Evolutionary conservation across 108 stramenopile species (phyloP).

Genomic region (Discostella stelligeroides): DNA sequence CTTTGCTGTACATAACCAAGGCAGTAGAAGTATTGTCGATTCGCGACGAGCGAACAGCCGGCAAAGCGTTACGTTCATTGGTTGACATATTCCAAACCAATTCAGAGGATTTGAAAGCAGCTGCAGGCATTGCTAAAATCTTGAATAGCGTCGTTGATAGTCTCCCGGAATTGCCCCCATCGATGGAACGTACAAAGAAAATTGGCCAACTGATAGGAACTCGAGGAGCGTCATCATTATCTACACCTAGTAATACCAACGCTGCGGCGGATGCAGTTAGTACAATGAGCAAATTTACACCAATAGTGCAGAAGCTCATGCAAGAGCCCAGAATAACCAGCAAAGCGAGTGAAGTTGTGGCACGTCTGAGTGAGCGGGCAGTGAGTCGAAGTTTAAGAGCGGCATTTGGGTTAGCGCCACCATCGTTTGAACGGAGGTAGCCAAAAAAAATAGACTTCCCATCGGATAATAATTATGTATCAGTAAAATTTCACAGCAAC

Average conservation of each 20-base stretch:
- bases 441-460: neutral
- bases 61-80: slow-evolving; percentile 70
- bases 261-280: slow-evolving; percentile 49
- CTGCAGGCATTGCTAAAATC: slow-evolving; percentile 22
- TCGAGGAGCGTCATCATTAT: slow-evolving; percentile 40
- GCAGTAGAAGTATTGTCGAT: slow-evolving; percentile 62
- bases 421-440: slow-evolving; percentile 28
- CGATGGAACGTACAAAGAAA: slow-evolving; percentile 69
- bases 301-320: slow-evolving; percentile 69
- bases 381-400: slow-evolving; percentile 74
- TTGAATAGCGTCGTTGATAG: slow-evolving; percentile 43
- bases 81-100: slow-evolving; percentile 26
- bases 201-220: slow-evolving; percentile 60
- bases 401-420: slow-evolving; percentile 75
- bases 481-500: no score
- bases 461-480: neutral
- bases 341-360: slow-evolving; percentile 72
- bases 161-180: slow-evolving; percentile 68
- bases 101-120: slow-evolving; percentile 13
- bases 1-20: slow-evolving; percentile 61
- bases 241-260: slow-evolving; percentile 20
- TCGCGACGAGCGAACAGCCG: slow-evolving; percentile 68
- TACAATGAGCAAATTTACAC: slow-evolving; percentile 62
- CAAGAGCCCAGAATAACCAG: slow-evolving; percentile 75
- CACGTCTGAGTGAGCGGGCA: slow-evolving; percentile 68